Percentiles rank a stretch among this genome's conserved stretches.
Evolutionary conservation across 495 filamentous ascomycete species (phyloP).

Genomic region (Corynascus novoguineensis): DNA sequence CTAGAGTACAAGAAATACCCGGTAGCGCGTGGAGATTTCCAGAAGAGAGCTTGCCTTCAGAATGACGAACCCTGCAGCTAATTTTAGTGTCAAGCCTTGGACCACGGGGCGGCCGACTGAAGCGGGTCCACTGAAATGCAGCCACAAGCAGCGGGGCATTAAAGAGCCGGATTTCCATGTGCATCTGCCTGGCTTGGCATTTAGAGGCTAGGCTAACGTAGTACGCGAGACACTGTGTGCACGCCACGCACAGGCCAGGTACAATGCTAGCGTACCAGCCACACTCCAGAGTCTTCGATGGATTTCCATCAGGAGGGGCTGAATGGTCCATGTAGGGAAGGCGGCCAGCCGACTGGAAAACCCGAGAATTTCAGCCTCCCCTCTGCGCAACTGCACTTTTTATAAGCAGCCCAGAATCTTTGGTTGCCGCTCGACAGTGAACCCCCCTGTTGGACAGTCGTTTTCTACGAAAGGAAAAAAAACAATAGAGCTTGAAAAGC

Average conservation of each 20-base stretch:
- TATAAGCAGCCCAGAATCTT: constrained; percentile 18
- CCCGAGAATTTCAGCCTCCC: constrained; percentile 33
- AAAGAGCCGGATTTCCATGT: constrained; percentile 18
- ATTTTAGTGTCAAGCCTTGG: constrained; percentile 2
- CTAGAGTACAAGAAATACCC: no score
- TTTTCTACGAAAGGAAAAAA: neutral
- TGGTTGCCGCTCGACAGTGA: neutral
- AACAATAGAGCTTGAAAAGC: neutral
- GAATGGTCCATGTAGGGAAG: constrained; percentile 26
- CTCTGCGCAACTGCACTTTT: constrained; percentile 20
- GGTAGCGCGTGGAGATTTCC: no score
- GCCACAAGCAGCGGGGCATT: constrained; percentile 19
- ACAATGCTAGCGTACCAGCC: constrained; percentile 29
- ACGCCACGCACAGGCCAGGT: neutral
- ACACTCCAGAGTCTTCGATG: constrained; percentile 36
- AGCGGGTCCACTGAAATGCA: constrained; percentile 5
- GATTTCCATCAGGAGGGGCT: constrained; percentile 37
- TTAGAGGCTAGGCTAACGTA: constrained; percentile 9
- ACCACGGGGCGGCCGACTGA: neutral
- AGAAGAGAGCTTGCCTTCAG: neutral
- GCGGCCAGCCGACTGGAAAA: constrained; percentile 28
- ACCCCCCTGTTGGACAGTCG: constrained; percentile 13
- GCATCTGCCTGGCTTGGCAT: constrained; percentile 4
- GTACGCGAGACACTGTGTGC: constrained; percentile 6
- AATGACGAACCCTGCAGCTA: neutral